phyloP scores from a whole-genome alignment of 2,329 filamentous ascomycete species.

The Colletotrichum falcatum region DNA sequence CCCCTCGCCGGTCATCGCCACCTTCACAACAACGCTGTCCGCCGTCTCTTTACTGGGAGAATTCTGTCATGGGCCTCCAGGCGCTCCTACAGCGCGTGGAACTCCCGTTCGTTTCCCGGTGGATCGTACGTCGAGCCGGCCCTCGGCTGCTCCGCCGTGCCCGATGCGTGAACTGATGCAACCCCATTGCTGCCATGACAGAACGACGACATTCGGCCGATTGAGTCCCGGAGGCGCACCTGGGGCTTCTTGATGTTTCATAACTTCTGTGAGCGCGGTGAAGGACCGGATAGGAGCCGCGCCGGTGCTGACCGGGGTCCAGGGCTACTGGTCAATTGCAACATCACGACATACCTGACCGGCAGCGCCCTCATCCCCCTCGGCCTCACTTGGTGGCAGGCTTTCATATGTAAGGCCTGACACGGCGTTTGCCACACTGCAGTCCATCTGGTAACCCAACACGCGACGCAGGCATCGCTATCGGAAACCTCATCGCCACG shows the following conservation, averaged over 20 bases:
- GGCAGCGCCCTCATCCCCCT: constrained; percentile 56
- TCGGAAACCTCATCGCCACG: constrained; percentile 55
- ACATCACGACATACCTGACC: constrained; percentile 56
- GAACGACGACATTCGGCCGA: constrained; percentile 62
- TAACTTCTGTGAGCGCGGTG: neutral
- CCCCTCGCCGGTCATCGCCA: no score
- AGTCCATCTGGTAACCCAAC: no score
- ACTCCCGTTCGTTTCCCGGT: constrained; percentile 49
- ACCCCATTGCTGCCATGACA: constrained; percentile 35
- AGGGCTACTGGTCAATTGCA: constrained; percentile 62
- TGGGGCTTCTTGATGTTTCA: constrained; percentile 17
- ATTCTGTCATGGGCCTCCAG: constrained; percentile 44
- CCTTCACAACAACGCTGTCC: no score
- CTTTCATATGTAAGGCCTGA: constrained; percentile 51
- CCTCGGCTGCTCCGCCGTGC: neutral
- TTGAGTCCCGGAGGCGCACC: constrained; percentile 35
- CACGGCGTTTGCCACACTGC: neutral
- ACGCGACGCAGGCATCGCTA: constrained; percentile 47
- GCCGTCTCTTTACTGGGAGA: no score
- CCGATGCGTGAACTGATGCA: constrained; percentile 1
- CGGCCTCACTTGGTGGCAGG: constrained; percentile 57
- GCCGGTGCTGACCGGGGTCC: neutral
- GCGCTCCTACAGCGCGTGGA: constrained; percentile 45
- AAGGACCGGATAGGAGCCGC: no score
- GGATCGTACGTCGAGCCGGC: constrained; percentile 46